Conservation (phyloP, 768 basidiomycete genomes). For the Pleurotus ostreatus region DNA sequence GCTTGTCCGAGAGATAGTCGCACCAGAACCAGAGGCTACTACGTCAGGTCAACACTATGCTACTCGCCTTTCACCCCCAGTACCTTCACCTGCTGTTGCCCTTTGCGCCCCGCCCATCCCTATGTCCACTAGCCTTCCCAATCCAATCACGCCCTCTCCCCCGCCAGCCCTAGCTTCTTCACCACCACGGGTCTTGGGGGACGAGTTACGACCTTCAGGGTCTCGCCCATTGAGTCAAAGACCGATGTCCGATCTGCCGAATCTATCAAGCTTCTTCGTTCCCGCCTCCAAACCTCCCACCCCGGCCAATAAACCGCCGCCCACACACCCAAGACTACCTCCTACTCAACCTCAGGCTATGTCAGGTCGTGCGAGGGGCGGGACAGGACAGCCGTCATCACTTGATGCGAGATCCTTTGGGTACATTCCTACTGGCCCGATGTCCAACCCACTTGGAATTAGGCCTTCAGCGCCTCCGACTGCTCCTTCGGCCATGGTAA, state of each 20-base stretch:
- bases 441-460: conserved; percentile 53
- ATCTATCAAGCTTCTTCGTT: background rate
- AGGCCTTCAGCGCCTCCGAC: conserved; percentile 34
- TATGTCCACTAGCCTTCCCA: background rate
- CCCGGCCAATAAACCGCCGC: background rate
- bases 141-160: too few relatives aligned
- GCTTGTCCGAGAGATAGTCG: background rate
- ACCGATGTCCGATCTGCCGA: background rate
- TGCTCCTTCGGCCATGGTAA: background rate
- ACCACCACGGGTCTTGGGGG: too few relatives aligned
- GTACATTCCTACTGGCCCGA: conserved; percentile 36
- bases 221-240: background rate
- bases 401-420: conserved; percentile 33
- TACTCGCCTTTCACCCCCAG: too few relatives aligned
- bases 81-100: too few relatives aligned
- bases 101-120: background rate
- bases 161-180: too few relatives aligned
- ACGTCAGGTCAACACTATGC: too few relatives aligned
- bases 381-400: conserved; percentile 18
- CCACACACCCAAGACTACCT: conserved; percentile 1
- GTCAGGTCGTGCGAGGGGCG: background rate
- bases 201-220: too few relatives aligned
- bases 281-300: background rate
- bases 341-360: conserved; percentile 6
- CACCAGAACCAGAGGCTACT: too few relatives aligned